Conservation (phyloP, 257 asterid species). For the Capsicum baccatum region DNA sequence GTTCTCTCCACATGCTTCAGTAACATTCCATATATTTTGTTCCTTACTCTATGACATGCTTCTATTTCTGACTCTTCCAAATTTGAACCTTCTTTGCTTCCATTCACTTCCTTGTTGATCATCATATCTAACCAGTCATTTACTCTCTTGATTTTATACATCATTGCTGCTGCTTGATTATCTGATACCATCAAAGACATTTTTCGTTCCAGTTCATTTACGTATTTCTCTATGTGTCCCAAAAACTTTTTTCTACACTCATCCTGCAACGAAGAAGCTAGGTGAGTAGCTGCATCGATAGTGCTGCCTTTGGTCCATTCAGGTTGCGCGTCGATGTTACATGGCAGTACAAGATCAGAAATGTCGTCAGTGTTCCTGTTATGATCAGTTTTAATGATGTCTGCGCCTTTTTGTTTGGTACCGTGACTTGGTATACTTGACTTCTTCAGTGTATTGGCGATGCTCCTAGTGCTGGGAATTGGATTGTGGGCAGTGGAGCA, state of each 20-base stretch:
- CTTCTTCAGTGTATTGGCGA: conserved; percentile 36
- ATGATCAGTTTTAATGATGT: conserved; percentile 32
- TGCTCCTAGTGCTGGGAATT: conserved; percentile 22
- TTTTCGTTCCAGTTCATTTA: conserved; percentile 63
- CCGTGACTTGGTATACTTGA: conserved; percentile 14
- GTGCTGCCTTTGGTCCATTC: conserved; percentile 55
- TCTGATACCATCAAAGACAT: conserved; percentile 40
- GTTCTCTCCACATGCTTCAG: conserved; percentile 72
- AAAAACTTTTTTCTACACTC: conserved; percentile 58
- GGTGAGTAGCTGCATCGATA: conserved; percentile 40
- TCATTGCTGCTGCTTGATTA: conserved; percentile 47
- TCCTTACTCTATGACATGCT: conserved; percentile 58
- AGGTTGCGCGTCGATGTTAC: conserved; percentile 40
- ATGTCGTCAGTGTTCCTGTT: conserved; percentile 35
- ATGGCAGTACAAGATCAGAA: conserved; percentile 35
- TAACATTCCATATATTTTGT: conserved; percentile 63
- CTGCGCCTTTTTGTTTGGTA: conserved; percentile 45
- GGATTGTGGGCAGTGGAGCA: conserved; percentile 32
- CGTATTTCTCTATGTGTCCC: conserved; percentile 53
- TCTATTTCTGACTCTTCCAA: conserved; percentile 48
- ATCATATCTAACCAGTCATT: conserved; percentile 64
- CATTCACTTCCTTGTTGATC: conserved; percentile 41
- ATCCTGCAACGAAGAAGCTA: conserved; percentile 53
- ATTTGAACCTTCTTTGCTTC: background rate
- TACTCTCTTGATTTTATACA: conserved; percentile 67